Evolutionary conservation across 2,329 filamentous ascomycete genomes (phyloP).

Genomic region (Metarhizium rileyi): DNA sequence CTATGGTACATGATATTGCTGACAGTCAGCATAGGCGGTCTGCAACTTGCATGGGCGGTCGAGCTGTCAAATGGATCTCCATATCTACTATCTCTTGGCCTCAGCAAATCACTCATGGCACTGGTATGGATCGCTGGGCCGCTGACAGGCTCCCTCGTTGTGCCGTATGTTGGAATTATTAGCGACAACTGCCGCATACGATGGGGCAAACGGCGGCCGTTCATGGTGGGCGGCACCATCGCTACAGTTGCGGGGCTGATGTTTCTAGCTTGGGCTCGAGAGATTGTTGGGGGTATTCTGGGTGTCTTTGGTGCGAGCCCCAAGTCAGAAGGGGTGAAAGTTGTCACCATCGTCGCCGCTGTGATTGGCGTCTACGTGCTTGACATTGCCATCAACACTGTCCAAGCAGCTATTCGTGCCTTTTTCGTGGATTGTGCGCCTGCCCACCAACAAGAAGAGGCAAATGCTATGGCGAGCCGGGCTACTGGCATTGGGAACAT

Average conservation of each 20-base stretch:
- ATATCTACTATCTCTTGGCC: constrained; percentile 67
- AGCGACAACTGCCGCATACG: constrained; percentile 66
- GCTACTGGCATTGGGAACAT: constrained; percentile 85
- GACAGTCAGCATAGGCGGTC: constrained; percentile 75
- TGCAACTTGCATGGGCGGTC: constrained; percentile 94
- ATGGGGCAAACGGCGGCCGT: constrained; percentile 74
- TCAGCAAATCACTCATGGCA: constrained; percentile 75
- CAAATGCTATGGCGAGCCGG: constrained; percentile 89
- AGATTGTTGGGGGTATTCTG: constrained; percentile 59
- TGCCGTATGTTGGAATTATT: constrained; percentile 73
- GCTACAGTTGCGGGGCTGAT: constrained; percentile 61
- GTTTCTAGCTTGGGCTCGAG: constrained; percentile 63
- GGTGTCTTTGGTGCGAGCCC: constrained; percentile 60
- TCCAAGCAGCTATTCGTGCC: constrained; percentile 83
- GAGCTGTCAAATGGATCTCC: constrained; percentile 90
- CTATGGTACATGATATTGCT: constrained; percentile 77
- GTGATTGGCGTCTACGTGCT: constrained; percentile 82
- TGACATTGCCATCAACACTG: constrained; percentile 94
- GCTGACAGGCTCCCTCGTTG: constrained; percentile 66
- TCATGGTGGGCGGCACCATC: constrained; percentile 61
- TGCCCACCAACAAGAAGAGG: constrained; percentile 83
- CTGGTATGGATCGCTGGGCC: constrained; percentile 80
- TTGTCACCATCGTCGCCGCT: constrained; percentile 63
- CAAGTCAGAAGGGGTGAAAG: constrained; percentile 55
- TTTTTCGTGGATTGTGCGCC: constrained; percentile 93